Evolutionary conservation across 2,329 filamentous ascomycete genomes (phyloP).

Genomic region (Fusarium ramigenum): DNA sequence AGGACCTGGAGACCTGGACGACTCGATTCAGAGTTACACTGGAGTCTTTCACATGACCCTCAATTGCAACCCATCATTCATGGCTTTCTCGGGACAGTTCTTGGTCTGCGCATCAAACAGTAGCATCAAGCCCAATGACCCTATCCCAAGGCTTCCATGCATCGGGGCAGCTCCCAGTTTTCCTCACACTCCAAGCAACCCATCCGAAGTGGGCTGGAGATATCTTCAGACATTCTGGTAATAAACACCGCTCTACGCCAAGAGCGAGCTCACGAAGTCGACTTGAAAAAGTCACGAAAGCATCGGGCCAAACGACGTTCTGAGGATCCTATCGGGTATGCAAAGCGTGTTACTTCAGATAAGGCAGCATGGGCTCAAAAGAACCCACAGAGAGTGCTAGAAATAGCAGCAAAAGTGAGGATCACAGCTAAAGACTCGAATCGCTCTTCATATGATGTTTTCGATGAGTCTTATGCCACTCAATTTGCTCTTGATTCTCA

Average conservation of each 20-base stretch:
- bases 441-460: too few species aligned
- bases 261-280: neutral
- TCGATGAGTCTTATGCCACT: too few species aligned
- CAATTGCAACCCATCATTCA: neutral
- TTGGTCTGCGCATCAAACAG: neutral
- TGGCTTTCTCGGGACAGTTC: neutral
- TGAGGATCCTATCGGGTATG: accelerated
- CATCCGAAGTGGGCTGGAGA: neutral
- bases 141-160: neutral
- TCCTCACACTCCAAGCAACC: neutral
- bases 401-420: accelerated
- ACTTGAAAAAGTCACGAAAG: neutral
- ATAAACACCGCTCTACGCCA: neutral
- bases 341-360: neutral
- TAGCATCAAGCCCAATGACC: neutral
- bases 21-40: neutral
- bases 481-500: too few species aligned
- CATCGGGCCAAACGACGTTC: accelerated
- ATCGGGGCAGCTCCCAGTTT: neutral
- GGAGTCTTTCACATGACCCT: accelerated
- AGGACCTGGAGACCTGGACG: neutral
- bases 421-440: too few species aligned
- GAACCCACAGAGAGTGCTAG: too few species aligned
- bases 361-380: neutral
- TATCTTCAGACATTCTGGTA: neutral